Evolutionary conservation across 2,329 filamentous ascomycete genomes (phyloP).

Genomic region (Exophiala sideris): DNA sequence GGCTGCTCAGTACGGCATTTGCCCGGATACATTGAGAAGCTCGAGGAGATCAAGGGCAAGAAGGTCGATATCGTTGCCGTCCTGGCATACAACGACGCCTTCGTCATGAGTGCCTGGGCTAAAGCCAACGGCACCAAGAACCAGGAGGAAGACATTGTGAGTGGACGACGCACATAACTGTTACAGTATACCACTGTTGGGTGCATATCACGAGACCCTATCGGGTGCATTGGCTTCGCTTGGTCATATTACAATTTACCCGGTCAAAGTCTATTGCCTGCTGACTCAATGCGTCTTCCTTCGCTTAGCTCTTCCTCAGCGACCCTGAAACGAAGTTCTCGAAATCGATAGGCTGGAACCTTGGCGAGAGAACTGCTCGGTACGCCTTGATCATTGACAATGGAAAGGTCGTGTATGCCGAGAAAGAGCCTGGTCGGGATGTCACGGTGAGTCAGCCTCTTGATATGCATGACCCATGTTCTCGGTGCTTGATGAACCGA

Average conservation of each 20-base stretch:
- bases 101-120: constrained; percentile 84
- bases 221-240: too few relatives aligned
- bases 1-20: constrained; percentile 80
- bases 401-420: constrained; percentile 78
- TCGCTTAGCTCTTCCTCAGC: constrained; percentile 65
- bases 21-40: constrained; percentile 72
- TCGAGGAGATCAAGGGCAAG: constrained; percentile 69
- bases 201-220: too few relatives aligned
- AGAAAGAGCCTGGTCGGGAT: constrained; percentile 56
- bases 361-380: constrained; percentile 69
- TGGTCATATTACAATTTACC: too few relatives aligned
- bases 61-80: constrained; percentile 79
- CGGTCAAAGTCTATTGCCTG: background rate
- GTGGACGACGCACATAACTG: constrained; percentile 27
- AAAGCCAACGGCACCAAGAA: constrained; percentile 79
- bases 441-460: constrained; percentile 28
- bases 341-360: constrained; percentile 72
- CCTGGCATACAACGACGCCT: constrained; percentile 80
- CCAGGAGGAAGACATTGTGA: constrained; percentile 57
- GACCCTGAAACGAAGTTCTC: constrained; percentile 72
- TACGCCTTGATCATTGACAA: constrained; percentile 80
- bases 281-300: constrained; percentile 11
- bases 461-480: background rate
- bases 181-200: too few relatives aligned
- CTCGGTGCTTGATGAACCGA: background rate